A percentile compares a stretch with the other conserved stretches of the same genome.
Evolutionary conservation across 2,329 filamentous ascomycete genomes (phyloP).

Genomic region (Talaromyces piceae): DNA sequence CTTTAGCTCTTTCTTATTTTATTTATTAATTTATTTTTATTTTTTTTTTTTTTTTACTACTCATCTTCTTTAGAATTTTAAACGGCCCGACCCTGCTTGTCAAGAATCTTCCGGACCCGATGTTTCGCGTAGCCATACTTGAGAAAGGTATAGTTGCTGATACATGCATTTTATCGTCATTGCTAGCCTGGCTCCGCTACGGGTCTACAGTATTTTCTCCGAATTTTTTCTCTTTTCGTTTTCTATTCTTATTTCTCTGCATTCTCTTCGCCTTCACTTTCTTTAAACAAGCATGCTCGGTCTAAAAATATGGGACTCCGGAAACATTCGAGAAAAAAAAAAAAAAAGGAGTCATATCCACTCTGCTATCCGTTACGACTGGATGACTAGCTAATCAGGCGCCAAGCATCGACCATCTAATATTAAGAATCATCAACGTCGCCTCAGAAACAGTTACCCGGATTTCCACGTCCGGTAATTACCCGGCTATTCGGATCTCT

Average conservation of each 20-base stretch:
- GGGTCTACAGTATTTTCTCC: not conserved
- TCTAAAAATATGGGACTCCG: not conserved
- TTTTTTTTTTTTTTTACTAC: not conserved
- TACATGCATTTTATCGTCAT: no score
- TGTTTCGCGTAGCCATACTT: not conserved
- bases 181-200: not conserved
- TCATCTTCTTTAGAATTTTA: not conserved
- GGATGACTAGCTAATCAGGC: not conserved
- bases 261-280: not conserved
- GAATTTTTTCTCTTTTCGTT: not conserved
- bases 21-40: not conserved
- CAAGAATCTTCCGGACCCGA: not conserved
- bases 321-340: not conserved
- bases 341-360: not conserved
- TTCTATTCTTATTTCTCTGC: not conserved
- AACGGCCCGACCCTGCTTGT: not conserved
- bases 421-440: slow-evolving; percentile 2
- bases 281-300: not conserved
- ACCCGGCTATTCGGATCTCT: not conserved
- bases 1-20: not conserved
- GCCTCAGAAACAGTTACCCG: not conserved
- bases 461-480: not conserved
- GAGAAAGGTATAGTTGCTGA: not conserved
- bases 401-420: not conserved
- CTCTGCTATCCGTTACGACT: not conserved